Evolutionary conservation across 2,329 filamentous ascomycete species (phyloP).

Genomic region (Neonectria hederae): DNA sequence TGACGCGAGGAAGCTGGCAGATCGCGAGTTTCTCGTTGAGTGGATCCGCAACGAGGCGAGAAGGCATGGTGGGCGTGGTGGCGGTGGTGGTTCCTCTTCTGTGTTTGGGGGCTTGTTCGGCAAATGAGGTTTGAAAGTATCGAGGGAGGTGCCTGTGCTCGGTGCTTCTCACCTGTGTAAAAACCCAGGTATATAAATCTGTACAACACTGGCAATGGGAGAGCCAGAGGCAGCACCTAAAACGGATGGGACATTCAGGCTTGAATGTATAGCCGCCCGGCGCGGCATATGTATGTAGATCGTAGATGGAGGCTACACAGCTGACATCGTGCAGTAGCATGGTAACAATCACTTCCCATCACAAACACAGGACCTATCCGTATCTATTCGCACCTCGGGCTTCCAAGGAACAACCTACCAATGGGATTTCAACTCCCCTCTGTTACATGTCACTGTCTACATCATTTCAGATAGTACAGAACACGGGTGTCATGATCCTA

Average conservation of each 20-base stretch:
- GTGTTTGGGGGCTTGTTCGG: slow-evolving; percentile 55
- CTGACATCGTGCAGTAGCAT: neutral
- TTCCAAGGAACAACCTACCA: neutral
- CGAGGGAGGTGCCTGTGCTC: too few species aligned
- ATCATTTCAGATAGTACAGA: neutral
- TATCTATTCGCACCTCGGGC: neutral
- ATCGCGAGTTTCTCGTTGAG: slow-evolving; percentile 60
- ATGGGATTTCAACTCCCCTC: neutral
- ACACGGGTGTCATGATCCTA: neutral
- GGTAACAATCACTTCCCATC: neutral
- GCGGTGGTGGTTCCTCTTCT: slow-evolving; percentile 48
- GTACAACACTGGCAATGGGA: neutral
- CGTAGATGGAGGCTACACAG: neutral
- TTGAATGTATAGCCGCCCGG: neutral
- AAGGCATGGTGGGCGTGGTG: slow-evolving; percentile 56
- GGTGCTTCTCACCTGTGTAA: neutral
- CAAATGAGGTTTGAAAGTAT: slow-evolving; percentile 32
- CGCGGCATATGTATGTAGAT: neutral
- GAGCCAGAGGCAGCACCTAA: neutral
- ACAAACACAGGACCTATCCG: neutral
- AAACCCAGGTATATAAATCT: neutral
- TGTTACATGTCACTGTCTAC: neutral
- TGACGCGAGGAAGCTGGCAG: slow-evolving; percentile 59
- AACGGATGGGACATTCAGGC: neutral
- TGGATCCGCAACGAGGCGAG: slow-evolving; percentile 64